A percentile compares a stretch with the other conserved stretches of the same genome.
Evolutionary conservation across 2,329 filamentous ascomycete species (phyloP).

Genomic region (Clarireedia sp.): DNA sequence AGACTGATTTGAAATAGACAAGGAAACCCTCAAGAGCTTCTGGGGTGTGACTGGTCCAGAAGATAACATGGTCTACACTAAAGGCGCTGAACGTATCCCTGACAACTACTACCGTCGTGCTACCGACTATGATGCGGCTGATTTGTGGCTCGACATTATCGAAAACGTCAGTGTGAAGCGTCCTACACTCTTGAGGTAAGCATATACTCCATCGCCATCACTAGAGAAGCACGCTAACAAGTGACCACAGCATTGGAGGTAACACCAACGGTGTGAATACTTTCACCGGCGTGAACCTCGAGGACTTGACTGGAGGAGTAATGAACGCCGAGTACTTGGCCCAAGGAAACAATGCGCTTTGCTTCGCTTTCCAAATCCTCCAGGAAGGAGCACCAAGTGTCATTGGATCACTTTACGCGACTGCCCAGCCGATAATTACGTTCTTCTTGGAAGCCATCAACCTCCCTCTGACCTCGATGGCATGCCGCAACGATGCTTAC

Average conservation of each 20-base stretch:
- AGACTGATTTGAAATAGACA: slow-evolving; percentile 23
- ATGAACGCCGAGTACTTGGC: slow-evolving; percentile 35
- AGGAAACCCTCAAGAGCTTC: slow-evolving; percentile 22
- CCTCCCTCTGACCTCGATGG: background rate
- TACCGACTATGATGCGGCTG: background rate
- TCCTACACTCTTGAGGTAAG: background rate
- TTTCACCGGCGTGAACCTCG: slow-evolving; percentile 39
- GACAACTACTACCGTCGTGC: slow-evolving; percentile 8
- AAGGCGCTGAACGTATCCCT: slow-evolving; percentile 5
- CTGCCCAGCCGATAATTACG: background rate
- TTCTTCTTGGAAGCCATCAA: background rate
- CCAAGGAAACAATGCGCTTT: slow-evolving; percentile 41
- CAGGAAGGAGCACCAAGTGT: background rate
- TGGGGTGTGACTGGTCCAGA: slow-evolving; percentile 20
- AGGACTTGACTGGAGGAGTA: slow-evolving; percentile 37
- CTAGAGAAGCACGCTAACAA: background rate
- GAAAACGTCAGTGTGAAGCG: background rate
- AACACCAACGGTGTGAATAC: slow-evolving; percentile 30
- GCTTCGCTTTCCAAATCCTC: slow-evolving; percentile 28
- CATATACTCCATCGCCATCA: background rate
- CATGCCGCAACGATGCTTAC: background rate
- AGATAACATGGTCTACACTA: slow-evolving; percentile 7
- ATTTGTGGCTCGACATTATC: background rate
- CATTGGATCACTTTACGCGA: background rate
- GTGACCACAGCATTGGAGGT: background rate